Percentiles rank a stretch among this genome's conserved stretches.
These are phyloP conservation scores for Solanum sejunctum DNA, from an alignment of 257 asterid species.

Conservation along the genomic window DNA sequence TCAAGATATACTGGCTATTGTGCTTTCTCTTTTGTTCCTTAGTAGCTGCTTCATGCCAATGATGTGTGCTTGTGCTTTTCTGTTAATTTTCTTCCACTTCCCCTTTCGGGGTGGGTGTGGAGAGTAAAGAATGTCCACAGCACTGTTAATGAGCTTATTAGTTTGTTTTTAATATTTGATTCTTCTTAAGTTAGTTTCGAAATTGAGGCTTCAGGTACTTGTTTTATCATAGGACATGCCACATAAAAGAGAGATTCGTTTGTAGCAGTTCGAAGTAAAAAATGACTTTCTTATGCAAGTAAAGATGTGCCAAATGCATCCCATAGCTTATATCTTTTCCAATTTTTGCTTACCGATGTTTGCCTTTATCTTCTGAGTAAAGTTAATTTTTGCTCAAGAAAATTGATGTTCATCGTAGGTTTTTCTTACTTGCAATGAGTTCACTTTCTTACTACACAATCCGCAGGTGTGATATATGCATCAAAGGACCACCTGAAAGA, in stretches of 20 bases:
- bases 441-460: background rate
- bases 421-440: background rate
- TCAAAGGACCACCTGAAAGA: slow-evolving; percentile 49
- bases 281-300: background rate
- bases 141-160: background rate
- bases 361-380: background rate
- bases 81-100: background rate
- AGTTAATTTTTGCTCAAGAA: background rate
- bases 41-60: background rate
- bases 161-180: background rate
- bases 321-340: background rate
- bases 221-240: background rate
- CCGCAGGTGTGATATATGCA: slow-evolving; percentile 62
- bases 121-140: background rate
- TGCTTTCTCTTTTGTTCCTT: background rate
- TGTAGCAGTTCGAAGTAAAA: background rate
- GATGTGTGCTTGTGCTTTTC: background rate
- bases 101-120: background rate
- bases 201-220: background rate
- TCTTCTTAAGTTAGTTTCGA: background rate
- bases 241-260: background rate
- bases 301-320: background rate
- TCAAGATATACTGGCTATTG: background rate
- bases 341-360: background rate
- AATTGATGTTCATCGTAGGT: background rate